Base-by-base conservation (phyloP, 164 flowering plant genomes). In the Magnolia sinica region DNA sequence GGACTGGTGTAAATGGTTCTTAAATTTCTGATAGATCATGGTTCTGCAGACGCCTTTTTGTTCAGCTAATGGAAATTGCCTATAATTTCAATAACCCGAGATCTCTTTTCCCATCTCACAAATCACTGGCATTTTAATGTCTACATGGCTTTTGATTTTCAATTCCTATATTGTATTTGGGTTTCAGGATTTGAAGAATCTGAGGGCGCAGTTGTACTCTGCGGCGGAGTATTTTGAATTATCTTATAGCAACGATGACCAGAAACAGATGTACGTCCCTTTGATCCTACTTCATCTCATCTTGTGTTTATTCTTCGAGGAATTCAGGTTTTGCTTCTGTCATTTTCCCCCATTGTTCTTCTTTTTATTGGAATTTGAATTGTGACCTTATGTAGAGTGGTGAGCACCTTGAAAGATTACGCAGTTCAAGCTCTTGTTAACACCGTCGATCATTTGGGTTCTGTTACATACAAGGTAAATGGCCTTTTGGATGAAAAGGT, bases 211-310 rank as follows among this genome's bases (percentile, higher is more conserved):
- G 74, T 67, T 96, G 72, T 96, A 96, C 83, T 91, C 98, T 23
- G 99, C 98, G 67, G 98, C 98, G 3, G 97, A 96, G 79, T 92
- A 92, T 79, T 94, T 96, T 80, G 99, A 96, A 83, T 75, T 85
- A 52, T 92, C 97, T 29, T 96, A 91, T 80, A 81, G 89, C 37
- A 92, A 91, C 68, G 97, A 94, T 77, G 91, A 91, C 68, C 93
- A 92, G 74, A 94, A 94, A 78, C 88, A 91, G 75, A 75, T 83
- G 99, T 96, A 82, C 84, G 94, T 82, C 19, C 16, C 68, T 78
- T 64, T n/a, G 23, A 37, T 67, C 31, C 50, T 68, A 24, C 20
- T 16, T 2, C 8, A 31, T 29, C 13, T 11, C 16, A 55, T 55
- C 61, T 55, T 68, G 71, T 68, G 50, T 29, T 55, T 37, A 37